These are phyloP conservation scores for Rhodotorula sp. DNA, from an alignment of 1,284 basidiomycete species.

Conservation along the genomic window DNA sequence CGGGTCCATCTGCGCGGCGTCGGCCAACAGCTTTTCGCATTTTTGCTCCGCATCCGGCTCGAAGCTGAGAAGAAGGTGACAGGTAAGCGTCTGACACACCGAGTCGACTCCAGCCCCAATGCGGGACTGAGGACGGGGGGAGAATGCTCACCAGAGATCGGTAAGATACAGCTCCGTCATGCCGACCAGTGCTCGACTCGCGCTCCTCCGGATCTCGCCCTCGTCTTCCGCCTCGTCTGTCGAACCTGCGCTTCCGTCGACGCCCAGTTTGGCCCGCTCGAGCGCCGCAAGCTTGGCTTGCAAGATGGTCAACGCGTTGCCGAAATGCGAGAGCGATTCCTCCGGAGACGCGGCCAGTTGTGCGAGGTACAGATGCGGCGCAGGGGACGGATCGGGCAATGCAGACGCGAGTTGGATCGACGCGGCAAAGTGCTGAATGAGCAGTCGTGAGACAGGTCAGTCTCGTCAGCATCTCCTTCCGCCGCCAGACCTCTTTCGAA, in stretches of 20 bases:
- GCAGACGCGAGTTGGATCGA: conserved; percentile 64
- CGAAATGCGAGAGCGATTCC: conserved; percentile 74
- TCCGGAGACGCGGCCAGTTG: conserved; percentile 77
- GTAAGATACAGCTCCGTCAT: conserved; percentile 98
- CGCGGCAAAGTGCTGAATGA: conserved; percentile 62
- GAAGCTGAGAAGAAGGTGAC: conserved; percentile 57
- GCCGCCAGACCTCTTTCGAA: not conserved
- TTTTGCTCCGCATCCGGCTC: conserved; percentile 74
- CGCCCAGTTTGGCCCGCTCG: conserved; percentile 42
- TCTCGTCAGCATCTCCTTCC: not conserved
- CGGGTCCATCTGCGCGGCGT: conserved; percentile 72
- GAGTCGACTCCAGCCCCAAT: not conserved
- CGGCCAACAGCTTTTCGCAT: conserved; percentile 72
- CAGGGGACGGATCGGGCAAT: conserved; percentile 68
- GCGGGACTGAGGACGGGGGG: not conserved
- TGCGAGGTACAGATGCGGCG: conserved; percentile 79
- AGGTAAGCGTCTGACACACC: not conserved
- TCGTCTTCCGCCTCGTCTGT: conserved; percentile 58
- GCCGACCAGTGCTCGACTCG: conserved; percentile 78
- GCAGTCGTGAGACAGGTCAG: not conserved
- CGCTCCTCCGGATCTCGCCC: conserved; percentile 65
- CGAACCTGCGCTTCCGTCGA: conserved; percentile 54
- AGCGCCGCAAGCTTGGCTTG: conserved; percentile 59
- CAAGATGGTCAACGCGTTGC: conserved; percentile 74
- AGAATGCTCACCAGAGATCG: conserved; percentile 70